These are phyloP conservation scores for Fusarium heterosporum DNA, from an alignment of 2,329 filamentous ascomycete genomes.

Conservation along the genomic window DNA sequence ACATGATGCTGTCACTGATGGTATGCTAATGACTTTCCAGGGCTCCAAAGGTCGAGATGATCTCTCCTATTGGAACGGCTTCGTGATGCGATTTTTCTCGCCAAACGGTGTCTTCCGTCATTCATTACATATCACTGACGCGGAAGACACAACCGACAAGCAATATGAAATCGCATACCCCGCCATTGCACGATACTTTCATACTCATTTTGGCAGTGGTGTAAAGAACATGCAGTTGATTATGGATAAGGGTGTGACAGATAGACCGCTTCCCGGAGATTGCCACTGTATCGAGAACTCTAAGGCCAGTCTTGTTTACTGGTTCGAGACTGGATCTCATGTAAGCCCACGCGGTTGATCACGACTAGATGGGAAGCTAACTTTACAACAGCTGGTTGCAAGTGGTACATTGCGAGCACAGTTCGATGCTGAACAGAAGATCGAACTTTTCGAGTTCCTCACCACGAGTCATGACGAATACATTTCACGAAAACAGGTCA, in stretches of 20 bases:
- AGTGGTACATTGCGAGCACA: constrained; percentile 81
- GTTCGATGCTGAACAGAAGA: constrained; percentile 82
- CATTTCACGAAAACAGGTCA: constrained; percentile 75
- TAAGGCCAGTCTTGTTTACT: constrained; percentile 86
- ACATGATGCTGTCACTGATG: not conserved
- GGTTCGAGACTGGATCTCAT: constrained; percentile 86
- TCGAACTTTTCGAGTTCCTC: constrained; percentile 87
- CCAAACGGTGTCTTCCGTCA: constrained; percentile 81
- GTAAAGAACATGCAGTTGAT: constrained; percentile 88
- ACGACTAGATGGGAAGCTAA: constrained; percentile 42
- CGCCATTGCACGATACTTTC: constrained; percentile 88
- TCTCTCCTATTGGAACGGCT: constrained; percentile 80
- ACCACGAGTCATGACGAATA: constrained; percentile 85
- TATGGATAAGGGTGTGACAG: constrained; percentile 73
- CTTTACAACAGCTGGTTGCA: constrained; percentile 72
- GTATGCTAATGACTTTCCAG: constrained; percentile 49
- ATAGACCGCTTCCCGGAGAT: constrained; percentile 69
- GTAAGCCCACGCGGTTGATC: constrained; percentile 59
- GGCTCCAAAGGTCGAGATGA: constrained; percentile 73
- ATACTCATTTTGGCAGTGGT: constrained; percentile 88
- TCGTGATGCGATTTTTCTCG: constrained; percentile 86
- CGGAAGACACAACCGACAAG: constrained; percentile 74
- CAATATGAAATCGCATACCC: constrained; percentile 87
- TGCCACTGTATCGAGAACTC: constrained; percentile 80
- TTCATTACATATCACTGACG: constrained; percentile 68